Percentiles rank a stretch among this genome's conserved stretches.
Evolutionary conservation across 352 stramenopile genomes (phyloP).

Genomic region (Globisporangium parvum): DNA sequence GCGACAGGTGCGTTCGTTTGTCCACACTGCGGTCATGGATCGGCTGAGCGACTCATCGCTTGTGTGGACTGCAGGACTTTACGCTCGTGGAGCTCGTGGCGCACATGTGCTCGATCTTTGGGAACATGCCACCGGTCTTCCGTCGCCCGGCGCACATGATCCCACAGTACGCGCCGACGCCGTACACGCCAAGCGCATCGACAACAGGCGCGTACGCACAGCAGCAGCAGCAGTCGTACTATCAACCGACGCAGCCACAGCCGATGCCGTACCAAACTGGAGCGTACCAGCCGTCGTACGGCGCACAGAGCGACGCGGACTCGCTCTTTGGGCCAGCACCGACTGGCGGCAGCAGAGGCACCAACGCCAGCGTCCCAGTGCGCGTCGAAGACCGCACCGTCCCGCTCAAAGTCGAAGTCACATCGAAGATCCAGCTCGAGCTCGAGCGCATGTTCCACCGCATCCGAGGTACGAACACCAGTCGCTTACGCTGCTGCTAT

Average conservation of each 20-base stretch:
- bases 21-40: background rate
- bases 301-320: conserved; percentile 15
- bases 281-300: conserved; percentile 16
- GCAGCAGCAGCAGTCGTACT: conserved; percentile 13
- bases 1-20: conserved; percentile 29
- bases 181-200: conserved; percentile 23
- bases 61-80: conserved; percentile 44
- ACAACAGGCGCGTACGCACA: conserved; percentile 25
- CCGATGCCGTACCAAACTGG: conserved; percentile 13
- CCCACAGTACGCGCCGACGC: conserved; percentile 25
- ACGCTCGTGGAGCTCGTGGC: conserved; percentile 81
- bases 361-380: background rate
- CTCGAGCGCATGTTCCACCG: conserved; percentile 74
- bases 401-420: conserved; percentile 63
- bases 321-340: conserved; percentile 34
- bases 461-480: conserved; percentile 43
- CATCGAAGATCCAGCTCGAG: conserved; percentile 72
- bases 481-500: too few species aligned
- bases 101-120: conserved; percentile 88
- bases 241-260: conserved; percentile 13
- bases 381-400: conserved; percentile 38
- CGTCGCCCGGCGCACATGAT: conserved; percentile 46
- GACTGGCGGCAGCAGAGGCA: background rate
- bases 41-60: conserved; percentile 1
- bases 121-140: conserved; percentile 82